Conservation (phyloP, 495 filamentous ascomycete genomes). For the Penicillium bialowiezense region DNA sequence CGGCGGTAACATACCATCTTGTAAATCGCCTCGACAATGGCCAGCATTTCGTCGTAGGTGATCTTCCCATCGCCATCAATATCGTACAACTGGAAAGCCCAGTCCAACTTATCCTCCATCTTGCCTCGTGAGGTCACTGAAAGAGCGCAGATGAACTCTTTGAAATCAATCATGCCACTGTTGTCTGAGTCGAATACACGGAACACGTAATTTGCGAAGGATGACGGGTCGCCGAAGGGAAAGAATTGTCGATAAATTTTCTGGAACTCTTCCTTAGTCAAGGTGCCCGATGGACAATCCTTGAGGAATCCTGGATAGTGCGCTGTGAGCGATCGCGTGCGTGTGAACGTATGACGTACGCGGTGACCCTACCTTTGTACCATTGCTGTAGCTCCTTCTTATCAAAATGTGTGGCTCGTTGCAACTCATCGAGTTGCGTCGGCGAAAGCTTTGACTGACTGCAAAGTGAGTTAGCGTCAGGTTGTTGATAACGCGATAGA, state of each 20-base stretch:
- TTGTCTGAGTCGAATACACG: constrained; percentile 98
- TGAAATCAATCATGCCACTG: constrained; percentile 97
- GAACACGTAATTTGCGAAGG: constrained; percentile 98
- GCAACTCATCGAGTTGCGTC: constrained; percentile 89
- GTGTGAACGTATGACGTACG: neutral
- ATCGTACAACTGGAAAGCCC: constrained; percentile 99
- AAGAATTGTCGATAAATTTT: constrained; percentile 99
- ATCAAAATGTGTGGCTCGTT: constrained; percentile 96
- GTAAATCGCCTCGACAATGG: constrained; percentile 98
- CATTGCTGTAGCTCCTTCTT: constrained; percentile 99
- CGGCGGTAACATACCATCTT: constrained; percentile 74
- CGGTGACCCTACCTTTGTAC: constrained; percentile 81
- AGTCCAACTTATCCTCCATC: constrained; percentile 99
- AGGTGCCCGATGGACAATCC: constrained; percentile 93
- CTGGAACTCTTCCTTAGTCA: constrained; percentile 97
- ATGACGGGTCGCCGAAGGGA: constrained; percentile 93
- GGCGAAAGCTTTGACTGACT: constrained; percentile 95
- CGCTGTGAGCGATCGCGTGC: constrained; percentile 3
- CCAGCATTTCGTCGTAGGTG: constrained; percentile 97
- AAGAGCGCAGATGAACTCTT: constrained; percentile 98
- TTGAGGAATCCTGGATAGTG: constrained; percentile 79
- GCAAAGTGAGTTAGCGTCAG: neutral
- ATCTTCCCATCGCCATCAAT: constrained; percentile 99
- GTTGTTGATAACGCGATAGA: neutral
- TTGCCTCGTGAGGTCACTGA: constrained; percentile 95